Evolutionary conservation across 1,139 yeast genomes (phyloP).

Genomic region (Lodderomyces oxycetoniae): DNA sequence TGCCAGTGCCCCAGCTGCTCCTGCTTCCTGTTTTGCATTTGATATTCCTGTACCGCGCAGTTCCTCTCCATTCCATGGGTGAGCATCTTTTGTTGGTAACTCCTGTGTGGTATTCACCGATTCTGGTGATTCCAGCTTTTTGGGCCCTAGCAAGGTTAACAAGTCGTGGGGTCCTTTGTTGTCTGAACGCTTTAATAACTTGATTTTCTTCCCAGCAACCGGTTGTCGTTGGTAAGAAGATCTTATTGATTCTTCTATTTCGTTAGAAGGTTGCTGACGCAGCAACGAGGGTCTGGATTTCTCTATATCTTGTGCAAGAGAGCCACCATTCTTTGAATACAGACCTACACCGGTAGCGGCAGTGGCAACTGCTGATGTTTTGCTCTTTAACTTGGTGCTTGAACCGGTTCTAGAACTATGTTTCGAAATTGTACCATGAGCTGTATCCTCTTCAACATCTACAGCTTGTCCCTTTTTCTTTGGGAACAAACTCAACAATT

Average conservation of each 20-base stretch:
- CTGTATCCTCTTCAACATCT: neutral
- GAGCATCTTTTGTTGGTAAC: too few species aligned
- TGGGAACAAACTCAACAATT: slow-evolving; percentile 35
- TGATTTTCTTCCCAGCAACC: slow-evolving; percentile 26
- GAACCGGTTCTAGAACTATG: neutral
- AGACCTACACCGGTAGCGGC: neutral
- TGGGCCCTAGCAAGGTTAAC: slow-evolving; percentile 12
- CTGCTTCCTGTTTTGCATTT: too few species aligned
- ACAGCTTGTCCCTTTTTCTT: slow-evolving; percentile 11
- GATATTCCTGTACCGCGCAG: too few species aligned
- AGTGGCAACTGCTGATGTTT: neutral
- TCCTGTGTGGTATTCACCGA: too few species aligned
- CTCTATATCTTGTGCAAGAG: neutral
- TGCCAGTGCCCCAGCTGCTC: neutral
- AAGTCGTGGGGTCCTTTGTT: slow-evolving; percentile 13
- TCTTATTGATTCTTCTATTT: slow-evolving; percentile 20
- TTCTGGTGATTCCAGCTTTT: too few species aligned
- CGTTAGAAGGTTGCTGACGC: slow-evolving; percentile 17
- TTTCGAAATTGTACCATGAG: neutral
- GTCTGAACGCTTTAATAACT: slow-evolving; percentile 28
- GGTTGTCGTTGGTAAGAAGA: slow-evolving; percentile 9
- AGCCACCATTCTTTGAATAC: neutral
- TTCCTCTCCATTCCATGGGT: too few species aligned
- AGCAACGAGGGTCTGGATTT: neutral
- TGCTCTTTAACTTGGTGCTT: neutral